Percentiles rank a stretch among this genome's conserved stretches.
phyloP scores from a whole-genome alignment of 2,329 filamentous ascomycete species.

The Clarireedia monteithiana region DNA sequence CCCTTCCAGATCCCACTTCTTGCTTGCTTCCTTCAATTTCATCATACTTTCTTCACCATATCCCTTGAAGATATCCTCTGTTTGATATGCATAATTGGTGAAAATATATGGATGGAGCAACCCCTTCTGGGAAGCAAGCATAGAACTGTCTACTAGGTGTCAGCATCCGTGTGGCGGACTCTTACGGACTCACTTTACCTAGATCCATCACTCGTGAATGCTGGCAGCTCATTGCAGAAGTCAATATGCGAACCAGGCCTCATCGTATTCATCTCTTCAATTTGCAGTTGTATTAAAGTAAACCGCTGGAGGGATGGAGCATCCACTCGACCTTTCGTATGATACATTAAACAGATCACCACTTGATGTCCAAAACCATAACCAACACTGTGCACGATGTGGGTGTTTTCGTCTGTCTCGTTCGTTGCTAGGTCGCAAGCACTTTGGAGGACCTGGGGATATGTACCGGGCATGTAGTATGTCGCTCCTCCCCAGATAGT shows the following conservation, averaged over 20 bases:
- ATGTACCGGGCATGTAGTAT: too few relatives aligned
- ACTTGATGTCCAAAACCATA: too few relatives aligned
- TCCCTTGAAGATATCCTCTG: slow-evolving; percentile 33
- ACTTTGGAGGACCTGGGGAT: too few relatives aligned
- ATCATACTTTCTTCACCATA: slow-evolving; percentile 35
- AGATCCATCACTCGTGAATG: not conserved
- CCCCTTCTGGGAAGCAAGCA: not conserved
- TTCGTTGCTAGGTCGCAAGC: too few relatives aligned
- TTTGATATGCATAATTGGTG: slow-evolving; percentile 37
- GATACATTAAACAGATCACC: too few relatives aligned
- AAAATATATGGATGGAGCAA: slow-evolving; percentile 23
- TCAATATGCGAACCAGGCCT: not conserved
- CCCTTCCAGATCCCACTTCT: slow-evolving; percentile 32
- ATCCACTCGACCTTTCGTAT: too few relatives aligned
- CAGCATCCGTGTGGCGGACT: not conserved
- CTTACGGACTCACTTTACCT: not conserved
- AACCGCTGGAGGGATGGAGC: slow-evolving; percentile 1
- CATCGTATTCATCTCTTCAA: slow-evolving; percentile 3
- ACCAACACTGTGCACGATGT: too few relatives aligned
- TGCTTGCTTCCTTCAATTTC: slow-evolving; percentile 25
- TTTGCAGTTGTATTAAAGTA: slow-evolving; percentile 4
- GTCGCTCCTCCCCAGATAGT: too few relatives aligned
- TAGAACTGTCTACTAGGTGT: not conserved
- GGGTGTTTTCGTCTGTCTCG: too few relatives aligned
- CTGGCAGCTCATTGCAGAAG: not conserved